Percentiles rank a stretch among this genome's conserved stretches.
Conservation (phyloP, 352 stramenopile genomes). For the Pythium coloratum region DNA sequence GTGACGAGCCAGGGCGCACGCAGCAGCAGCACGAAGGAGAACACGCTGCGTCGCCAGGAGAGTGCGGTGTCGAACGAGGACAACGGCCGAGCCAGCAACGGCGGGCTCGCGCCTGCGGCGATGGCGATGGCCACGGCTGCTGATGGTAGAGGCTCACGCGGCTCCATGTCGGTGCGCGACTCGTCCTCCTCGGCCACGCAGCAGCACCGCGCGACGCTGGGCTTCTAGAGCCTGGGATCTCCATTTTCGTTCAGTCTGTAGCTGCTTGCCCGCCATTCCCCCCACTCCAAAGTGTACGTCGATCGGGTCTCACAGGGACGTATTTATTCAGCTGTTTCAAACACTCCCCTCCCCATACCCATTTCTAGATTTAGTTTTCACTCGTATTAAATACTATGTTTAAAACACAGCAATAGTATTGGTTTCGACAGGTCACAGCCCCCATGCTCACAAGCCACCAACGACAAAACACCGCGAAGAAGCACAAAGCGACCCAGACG, state of each 20-base stretch:
- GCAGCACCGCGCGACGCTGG: conserved; percentile 58
- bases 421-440: neutral
- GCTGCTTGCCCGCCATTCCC: neutral
- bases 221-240: conserved; percentile 43
- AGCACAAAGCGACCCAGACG: neutral
- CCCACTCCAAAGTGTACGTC: conserved; percentile 1
- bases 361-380: neutral
- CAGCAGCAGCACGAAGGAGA: conserved; percentile 32
- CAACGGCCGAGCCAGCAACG: conserved; percentile 16
- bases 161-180: conserved; percentile 6
- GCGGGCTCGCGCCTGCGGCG: conserved; percentile 14
- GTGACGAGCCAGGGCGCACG: conserved; percentile 10
- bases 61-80: conserved; percentile 32
- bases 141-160: neutral
- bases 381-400: neutral
- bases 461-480: conserved; percentile 1
- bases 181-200: conserved; percentile 24
- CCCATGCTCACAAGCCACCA: conserved; percentile 5
- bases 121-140: conserved; percentile 10
- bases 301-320: conserved; percentile 29
- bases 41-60: conserved; percentile 25
- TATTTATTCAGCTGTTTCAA: conserved; percentile 37
- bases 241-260: conserved; percentile 20
- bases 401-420: neutral
- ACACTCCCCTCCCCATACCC: conserved; percentile 9